phyloP scores from a whole-genome alignment of 768 basidiomycete species.

The Hygrocybe punicea region DNA sequence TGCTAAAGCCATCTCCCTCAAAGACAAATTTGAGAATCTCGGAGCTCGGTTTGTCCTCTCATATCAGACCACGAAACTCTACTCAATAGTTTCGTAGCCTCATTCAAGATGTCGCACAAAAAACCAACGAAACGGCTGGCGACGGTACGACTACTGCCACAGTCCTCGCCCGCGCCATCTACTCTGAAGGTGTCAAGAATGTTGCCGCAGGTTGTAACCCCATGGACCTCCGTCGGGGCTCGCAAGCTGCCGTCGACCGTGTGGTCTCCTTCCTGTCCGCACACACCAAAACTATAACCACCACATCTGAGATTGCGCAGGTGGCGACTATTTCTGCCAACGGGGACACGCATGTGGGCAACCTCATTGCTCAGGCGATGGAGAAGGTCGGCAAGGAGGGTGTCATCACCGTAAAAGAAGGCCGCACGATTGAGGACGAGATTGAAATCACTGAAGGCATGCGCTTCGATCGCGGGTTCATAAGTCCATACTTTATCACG shows the following conservation, averaged over 20 bases:
- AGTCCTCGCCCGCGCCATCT: slow-evolving; percentile 94
- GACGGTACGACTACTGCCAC: slow-evolving; percentile 99
- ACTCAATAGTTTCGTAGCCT: slow-evolving; percentile 48
- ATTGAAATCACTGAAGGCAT: slow-evolving; percentile 99
- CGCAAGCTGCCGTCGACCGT: slow-evolving; percentile 93
- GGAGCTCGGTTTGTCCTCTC: slow-evolving; percentile 75
- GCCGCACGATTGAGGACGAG: slow-evolving; percentile 95
- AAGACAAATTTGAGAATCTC: slow-evolving; percentile 99
- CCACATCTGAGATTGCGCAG: slow-evolving; percentile 95
- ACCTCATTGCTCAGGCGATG: slow-evolving; percentile 97
- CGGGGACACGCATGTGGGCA: slow-evolving; percentile 83
- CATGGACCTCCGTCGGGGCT: slow-evolving; percentile 98
- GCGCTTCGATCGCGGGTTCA: slow-evolving; percentile 98
- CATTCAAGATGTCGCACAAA: slow-evolving; percentile 91
- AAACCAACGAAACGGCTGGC: slow-evolving; percentile 95
- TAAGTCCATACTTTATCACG: slow-evolving; percentile 97
- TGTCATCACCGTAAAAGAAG: slow-evolving; percentile 99
- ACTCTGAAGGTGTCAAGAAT: slow-evolving; percentile 98
- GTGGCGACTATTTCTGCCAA: slow-evolving; percentile 94
- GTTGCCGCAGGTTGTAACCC: slow-evolving; percentile 99
- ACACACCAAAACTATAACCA: slow-evolving; percentile 92
- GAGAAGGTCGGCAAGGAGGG: slow-evolving; percentile 99
- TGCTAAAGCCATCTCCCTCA: slow-evolving; percentile 87
- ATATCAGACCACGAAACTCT: neutral
- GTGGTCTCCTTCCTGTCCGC: slow-evolving; percentile 87